Evolutionary conservation across 2,329 filamentous ascomycete genomes (phyloP), one percentile per base, ranked within the genome.

Genomic region (Ascochyta lentis): DNA sequence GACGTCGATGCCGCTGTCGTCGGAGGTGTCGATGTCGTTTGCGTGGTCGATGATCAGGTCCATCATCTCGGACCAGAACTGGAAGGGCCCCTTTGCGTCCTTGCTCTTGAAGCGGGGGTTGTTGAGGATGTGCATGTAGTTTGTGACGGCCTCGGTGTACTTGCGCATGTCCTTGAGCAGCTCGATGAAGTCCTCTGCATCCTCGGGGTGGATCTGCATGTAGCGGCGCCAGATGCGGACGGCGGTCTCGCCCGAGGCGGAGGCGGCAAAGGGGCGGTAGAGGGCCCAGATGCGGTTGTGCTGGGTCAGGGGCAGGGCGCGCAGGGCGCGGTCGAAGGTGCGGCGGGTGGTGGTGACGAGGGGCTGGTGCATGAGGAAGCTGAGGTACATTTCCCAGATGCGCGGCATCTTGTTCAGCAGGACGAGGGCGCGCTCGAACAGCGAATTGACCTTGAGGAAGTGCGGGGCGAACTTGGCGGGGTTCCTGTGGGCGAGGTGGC

Each of bases 351-450:
- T 83, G 7, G 94, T 97, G 58, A 99, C 87, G 49, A 96, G 81
- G n/a, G 95, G 95, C 75, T 99, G 95, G 70, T 90, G 87, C 72
- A 94, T 86, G 54, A 99, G 82, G 72, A 99, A 98, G 44, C 85
- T 85, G 59, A 99, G 86, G 74, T 97, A 99, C 87, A 98, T 91
- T 75, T 97, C 93, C 96, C 95, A 99, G 72, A 99, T 95, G 64
- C 87, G 86, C 23, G 96, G 95, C 95, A 99, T 99, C 79, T 99
- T 99, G 79, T 99, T 97, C 59, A 99, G 84, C 37, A 99, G 83
- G 55, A 97, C 91, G 47, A 99, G 80, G 3, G 95, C 93, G 66
- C 91, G 86, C 79, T 99, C 95, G 74, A 96, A 99, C 37, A 98
- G 86, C 49, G 91, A 84, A 75, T 99, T 99, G 74, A 98, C 92